phyloP scores from a whole-genome alignment of 2,329 filamentous ascomycete species.

The Talaromyces rugulosus region DNA sequence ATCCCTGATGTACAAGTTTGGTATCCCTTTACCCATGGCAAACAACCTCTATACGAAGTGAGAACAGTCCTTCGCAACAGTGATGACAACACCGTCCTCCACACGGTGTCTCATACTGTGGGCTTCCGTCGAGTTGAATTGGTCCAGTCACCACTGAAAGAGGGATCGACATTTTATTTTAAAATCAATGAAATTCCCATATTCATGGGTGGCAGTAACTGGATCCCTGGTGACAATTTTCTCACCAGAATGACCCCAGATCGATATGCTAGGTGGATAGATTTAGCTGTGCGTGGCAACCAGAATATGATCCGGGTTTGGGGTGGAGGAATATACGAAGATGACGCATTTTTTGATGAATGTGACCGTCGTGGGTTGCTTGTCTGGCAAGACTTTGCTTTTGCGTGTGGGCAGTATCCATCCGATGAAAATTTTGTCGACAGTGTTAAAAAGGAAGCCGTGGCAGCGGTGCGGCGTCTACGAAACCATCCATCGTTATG shows the following conservation, averaged over 20 bases:
- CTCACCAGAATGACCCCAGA: constrained; percentile 45
- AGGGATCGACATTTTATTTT: constrained; percentile 53
- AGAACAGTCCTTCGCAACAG: background rate
- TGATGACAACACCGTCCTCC: background rate
- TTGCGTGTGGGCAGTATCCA: constrained; percentile 67
- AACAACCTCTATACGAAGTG: constrained; percentile 1
- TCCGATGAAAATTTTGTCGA: constrained; percentile 54
- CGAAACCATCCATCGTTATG: constrained; percentile 75
- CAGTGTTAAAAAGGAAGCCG: constrained; percentile 58
- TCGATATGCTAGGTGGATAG: constrained; percentile 50
- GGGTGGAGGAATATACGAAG: constrained; percentile 49
- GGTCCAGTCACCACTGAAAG: constrained; percentile 12
- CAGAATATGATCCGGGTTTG: constrained; percentile 50
- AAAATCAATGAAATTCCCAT: constrained; percentile 56
- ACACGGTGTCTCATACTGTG: background rate
- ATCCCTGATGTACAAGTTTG: constrained; percentile 9
- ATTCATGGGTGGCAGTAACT: constrained; percentile 54
- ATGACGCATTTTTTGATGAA: constrained; percentile 61
- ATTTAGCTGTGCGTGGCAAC: constrained; percentile 50
- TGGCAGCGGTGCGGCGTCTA: constrained; percentile 57
- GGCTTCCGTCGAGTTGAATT: constrained; percentile 52
- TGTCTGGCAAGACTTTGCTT: constrained; percentile 76
- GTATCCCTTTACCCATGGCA: background rate
- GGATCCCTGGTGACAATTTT: constrained; percentile 55
- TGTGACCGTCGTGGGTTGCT: constrained; percentile 68